phyloP scores from a whole-genome alignment of 2,329 filamentous ascomycete genomes.

The Talaromyces atroroseus region DNA sequence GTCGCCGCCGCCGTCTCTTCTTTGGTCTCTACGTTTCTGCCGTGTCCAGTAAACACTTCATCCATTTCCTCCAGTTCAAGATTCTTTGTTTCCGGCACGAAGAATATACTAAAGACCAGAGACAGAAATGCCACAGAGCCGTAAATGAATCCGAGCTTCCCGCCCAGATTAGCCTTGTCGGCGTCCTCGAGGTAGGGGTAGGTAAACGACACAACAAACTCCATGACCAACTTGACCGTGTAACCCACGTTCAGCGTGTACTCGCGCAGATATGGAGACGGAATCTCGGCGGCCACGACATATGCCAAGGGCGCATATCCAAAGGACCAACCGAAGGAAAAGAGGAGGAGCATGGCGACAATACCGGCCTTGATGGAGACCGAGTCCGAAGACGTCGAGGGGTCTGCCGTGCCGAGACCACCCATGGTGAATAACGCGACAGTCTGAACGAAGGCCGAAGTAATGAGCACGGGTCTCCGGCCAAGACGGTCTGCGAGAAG shows the following conservation, averaged over 20 bases:
- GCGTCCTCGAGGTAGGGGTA: slow-evolving; percentile 35
- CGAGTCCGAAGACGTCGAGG: slow-evolving; percentile 10
- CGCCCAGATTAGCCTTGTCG: slow-evolving; percentile 31
- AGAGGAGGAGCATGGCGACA: slow-evolving; percentile 29
- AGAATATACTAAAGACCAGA: slow-evolving; percentile 20
- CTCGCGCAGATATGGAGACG: slow-evolving; percentile 23
- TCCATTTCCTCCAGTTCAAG: slow-evolving; percentile 22
- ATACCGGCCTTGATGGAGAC: slow-evolving; percentile 21
- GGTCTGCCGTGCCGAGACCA: slow-evolving; percentile 27
- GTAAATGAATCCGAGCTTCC: slow-evolving; percentile 39
- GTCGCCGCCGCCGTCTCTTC: no score
- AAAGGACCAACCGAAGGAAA: slow-evolving; percentile 26
- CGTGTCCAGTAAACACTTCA: slow-evolving; percentile 10
- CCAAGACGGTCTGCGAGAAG: background rate
- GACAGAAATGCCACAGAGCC: slow-evolving; percentile 23
- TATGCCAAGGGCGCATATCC: slow-evolving; percentile 33
- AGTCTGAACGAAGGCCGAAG: slow-evolving; percentile 21
- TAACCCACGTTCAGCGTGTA: slow-evolving; percentile 9
- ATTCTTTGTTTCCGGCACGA: slow-evolving; percentile 18
- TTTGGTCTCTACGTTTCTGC: no score
- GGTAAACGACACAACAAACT: slow-evolving; percentile 30
- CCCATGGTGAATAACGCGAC: slow-evolving; percentile 32
- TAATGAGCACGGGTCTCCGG: slow-evolving; percentile 14
- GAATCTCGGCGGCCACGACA: slow-evolving; percentile 32
- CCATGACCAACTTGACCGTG: slow-evolving; percentile 7